Evolutionary conservation across 306 rosid genomes (phyloP).

Genomic region (Casuarina equisetifolia): DNA sequence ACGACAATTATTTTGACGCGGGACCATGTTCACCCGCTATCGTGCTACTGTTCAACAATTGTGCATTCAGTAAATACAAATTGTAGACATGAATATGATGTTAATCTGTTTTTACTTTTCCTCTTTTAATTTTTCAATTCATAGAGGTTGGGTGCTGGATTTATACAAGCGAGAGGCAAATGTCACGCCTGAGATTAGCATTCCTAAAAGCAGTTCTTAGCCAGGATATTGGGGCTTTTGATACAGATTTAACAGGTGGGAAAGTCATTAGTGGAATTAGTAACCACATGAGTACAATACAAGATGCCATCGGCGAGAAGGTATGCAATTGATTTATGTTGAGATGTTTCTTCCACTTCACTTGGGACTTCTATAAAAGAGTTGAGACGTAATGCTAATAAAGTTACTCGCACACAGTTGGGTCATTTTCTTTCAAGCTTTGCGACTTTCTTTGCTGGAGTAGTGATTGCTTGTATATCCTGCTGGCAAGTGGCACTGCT

Average conservation of each 20-base stretch:
- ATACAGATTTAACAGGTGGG: conserved; percentile 71
- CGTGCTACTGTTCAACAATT: neutral
- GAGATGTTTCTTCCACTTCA: conserved; percentile 6
- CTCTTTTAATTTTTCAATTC: neutral
- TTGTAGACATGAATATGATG: neutral
- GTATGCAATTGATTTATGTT: conserved; percentile 29
- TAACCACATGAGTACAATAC: conserved; percentile 70
- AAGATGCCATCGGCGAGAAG: conserved; percentile 87
- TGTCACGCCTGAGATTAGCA: conserved; percentile 58
- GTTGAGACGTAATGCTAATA: conserved; percentile 4
- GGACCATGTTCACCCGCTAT: too few relatives aligned
- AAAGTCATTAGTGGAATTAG: conserved; percentile 73
- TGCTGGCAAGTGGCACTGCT: conserved; percentile 77
- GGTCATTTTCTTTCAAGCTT: conserved; percentile 69
- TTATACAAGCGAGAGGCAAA: conserved; percentile 85
- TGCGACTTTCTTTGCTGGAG: conserved; percentile 69
- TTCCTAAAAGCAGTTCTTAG: conserved; percentile 65
- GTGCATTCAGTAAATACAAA: neutral
- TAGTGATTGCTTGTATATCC: conserved; percentile 69
- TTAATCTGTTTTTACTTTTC: neutral
- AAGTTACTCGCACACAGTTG: conserved; percentile 43
- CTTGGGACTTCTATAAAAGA: neutral
- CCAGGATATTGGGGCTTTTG: conserved; percentile 87
- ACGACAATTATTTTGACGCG: too few relatives aligned
- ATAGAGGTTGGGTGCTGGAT: conserved; percentile 88